Evolutionary conservation across 257 asterid genomes (phyloP).

Genomic region (Anisodus tanguticus): DNA sequence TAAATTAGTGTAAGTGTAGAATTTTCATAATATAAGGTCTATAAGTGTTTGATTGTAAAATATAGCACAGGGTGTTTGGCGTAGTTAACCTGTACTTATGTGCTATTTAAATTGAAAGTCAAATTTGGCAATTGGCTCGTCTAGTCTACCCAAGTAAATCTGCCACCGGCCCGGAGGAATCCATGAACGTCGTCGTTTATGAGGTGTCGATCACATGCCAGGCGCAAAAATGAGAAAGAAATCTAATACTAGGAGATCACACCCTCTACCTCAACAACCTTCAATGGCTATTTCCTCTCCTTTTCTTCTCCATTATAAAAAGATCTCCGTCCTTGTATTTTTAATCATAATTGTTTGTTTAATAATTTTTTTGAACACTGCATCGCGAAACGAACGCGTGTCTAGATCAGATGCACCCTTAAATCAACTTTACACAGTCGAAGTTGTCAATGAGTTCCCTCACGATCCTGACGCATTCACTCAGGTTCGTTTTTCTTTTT

Average conservation of each 20-base stretch:
- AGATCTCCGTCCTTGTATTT: conserved; percentile 41
- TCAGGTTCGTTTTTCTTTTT: conserved; percentile 55
- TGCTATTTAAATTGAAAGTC: not conserved
- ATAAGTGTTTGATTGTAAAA: too few species aligned
- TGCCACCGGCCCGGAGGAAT: not conserved
- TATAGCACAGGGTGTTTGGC: too few species aligned
- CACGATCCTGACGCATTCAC: conserved; percentile 88
- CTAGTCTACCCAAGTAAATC: not conserved
- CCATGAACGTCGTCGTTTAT: conserved; percentile 15
- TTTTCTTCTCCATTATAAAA: conserved; percentile 41
- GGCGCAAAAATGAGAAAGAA: conserved; percentile 51
- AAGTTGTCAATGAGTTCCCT: conserved; percentile 77
- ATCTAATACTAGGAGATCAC: conserved; percentile 36
- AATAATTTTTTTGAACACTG: conserved; percentile 41
- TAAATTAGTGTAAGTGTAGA: too few species aligned
- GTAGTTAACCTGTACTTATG: too few species aligned
- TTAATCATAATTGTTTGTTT: conserved; percentile 41
- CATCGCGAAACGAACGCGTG: conserved; percentile 39
- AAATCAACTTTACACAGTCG: conserved; percentile 52
- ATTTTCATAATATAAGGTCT: too few species aligned
- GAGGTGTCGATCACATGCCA: conserved; percentile 38
- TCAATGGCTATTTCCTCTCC: conserved; percentile 42
- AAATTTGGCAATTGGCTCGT: not conserved
- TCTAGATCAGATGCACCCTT: conserved; percentile 38
- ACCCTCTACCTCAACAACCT: conserved; percentile 33